Percentiles rank a stretch among this genome's conserved stretches.
Conservation (phyloP, 2,329 filamentous ascomycete species). For the Berkeleyomyces basicola region DNA sequence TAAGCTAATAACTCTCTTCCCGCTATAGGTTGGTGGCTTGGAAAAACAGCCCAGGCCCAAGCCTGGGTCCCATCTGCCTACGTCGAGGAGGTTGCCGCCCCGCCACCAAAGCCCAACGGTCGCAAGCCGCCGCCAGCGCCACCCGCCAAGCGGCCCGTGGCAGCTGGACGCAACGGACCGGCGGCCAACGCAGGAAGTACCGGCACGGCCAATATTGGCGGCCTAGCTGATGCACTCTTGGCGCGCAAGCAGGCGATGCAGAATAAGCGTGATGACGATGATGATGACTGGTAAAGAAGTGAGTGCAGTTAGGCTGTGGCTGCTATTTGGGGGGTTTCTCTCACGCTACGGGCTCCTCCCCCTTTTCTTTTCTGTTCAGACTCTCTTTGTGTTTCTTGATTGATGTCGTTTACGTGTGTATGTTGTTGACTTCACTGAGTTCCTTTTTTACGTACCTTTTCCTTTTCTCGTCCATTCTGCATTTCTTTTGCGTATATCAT, state of each 20-base stretch:
- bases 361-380: background rate
- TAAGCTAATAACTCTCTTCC: slow-evolving; percentile 20
- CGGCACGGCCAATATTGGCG: slow-evolving; percentile 58
- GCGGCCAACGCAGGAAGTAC: slow-evolving; percentile 43
- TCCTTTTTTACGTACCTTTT: slow-evolving; percentile 14
- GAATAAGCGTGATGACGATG: slow-evolving; percentile 49
- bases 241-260: slow-evolving; percentile 64
- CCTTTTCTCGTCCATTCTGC: slow-evolving; percentile 17
- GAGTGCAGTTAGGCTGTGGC: background rate
- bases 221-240: slow-evolving; percentile 61
- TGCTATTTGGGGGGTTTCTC: no score
- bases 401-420: background rate
- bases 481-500: slow-evolving; percentile 11
- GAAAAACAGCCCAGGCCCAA: slow-evolving; percentile 54
- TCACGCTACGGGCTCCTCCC: no score
- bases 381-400: background rate
- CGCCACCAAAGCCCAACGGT: slow-evolving; percentile 24
- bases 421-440: background rate
- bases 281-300: slow-evolving; percentile 47
- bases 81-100: slow-evolving; percentile 63
- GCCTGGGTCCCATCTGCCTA: slow-evolving; percentile 93
- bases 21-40: slow-evolving; percentile 79
- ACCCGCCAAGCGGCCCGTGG: slow-evolving; percentile 63
- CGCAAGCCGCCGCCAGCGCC: slow-evolving; percentile 63
- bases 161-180: slow-evolving; percentile 51